These are phyloP conservation scores for Arbutus unedo DNA, from an alignment of 148 eudicot genomes.

Conservation along the genomic window DNA sequence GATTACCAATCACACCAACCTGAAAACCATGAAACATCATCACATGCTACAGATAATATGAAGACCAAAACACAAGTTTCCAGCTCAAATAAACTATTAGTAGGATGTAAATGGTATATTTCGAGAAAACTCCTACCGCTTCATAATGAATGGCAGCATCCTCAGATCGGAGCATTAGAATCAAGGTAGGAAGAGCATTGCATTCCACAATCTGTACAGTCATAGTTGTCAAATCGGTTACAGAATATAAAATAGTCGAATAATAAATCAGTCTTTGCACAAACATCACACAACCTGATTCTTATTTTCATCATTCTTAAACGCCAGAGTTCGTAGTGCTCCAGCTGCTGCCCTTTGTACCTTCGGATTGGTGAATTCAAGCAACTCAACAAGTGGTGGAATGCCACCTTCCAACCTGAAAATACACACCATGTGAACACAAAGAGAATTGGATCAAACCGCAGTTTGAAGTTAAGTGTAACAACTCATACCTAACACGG, in stretches of 20 bases:
- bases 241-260: background rate
- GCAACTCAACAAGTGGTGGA: conserved; percentile 89
- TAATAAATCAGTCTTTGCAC: background rate
- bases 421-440: background rate
- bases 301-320: conserved; percentile 91
- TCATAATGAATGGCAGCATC: conserved; percentile 90
- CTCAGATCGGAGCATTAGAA: conserved; percentile 83
- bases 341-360: conserved; percentile 98
- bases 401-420: conserved; percentile 89
- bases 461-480: background rate
- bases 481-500: conserved; percentile 55
- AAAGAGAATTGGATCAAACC: conserved; percentile 1
- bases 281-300: conserved; percentile 50
- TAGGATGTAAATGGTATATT: conserved; percentile 10
- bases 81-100: conserved; percentile 12
- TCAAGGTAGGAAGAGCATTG: conserved; percentile 81
- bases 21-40: conserved; percentile 25
- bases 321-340: conserved; percentile 88
- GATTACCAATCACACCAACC: conserved; percentile 98
- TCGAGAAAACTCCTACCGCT: conserved; percentile 51
- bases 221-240: background rate
- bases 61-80: conserved; percentile 1
- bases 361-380: conserved; percentile 65
- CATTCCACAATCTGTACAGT: conserved; percentile 85
- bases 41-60: conserved; percentile 7